phyloP scores from a whole-genome alignment of 345 rosid species.

The Bretschneidera sinensis region DNA sequence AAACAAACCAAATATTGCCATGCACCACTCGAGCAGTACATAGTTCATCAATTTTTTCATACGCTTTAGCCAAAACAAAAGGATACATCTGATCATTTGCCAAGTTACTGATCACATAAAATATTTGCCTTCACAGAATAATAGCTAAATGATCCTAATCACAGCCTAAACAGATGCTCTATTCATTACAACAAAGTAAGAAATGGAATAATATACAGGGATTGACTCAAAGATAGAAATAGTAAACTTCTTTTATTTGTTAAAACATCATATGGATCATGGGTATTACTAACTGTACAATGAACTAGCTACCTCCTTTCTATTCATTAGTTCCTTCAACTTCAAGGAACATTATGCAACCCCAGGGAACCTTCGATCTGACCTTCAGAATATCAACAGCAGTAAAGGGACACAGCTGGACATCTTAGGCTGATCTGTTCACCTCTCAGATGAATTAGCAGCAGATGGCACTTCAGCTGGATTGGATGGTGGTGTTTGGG shows the following conservation, averaged over 20 bases:
- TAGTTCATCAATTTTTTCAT: no score
- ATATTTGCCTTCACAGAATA: conserved; percentile 13
- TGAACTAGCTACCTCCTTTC: conserved; percentile 13
- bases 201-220: conserved; percentile 29
- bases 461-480: conserved; percentile 34
- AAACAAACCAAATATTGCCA: no score
- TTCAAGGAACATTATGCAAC: conserved; percentile 16
- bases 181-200: neutral
- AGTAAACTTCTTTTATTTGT: conserved; percentile 17
- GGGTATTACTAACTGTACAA: conserved; percentile 27
- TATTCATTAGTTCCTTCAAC: conserved; percentile 4
- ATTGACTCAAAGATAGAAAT: neutral
- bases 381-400: neutral
- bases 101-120: neutral
- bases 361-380: conserved; percentile 5
- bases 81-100: no score
- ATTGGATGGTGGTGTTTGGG: conserved; percentile 56
- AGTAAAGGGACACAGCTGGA: conserved; percentile 4
- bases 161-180: neutral
- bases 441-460: conserved; percentile 29
- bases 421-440: conserved; percentile 13
- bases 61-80: no score
- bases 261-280: conserved; percentile 7
- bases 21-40: no score
- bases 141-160: conserved; percentile 2